Evolutionary conservation across 2,329 filamentous ascomycete species (phyloP).

Genomic region (Decorospora gaudefroyi): DNA sequence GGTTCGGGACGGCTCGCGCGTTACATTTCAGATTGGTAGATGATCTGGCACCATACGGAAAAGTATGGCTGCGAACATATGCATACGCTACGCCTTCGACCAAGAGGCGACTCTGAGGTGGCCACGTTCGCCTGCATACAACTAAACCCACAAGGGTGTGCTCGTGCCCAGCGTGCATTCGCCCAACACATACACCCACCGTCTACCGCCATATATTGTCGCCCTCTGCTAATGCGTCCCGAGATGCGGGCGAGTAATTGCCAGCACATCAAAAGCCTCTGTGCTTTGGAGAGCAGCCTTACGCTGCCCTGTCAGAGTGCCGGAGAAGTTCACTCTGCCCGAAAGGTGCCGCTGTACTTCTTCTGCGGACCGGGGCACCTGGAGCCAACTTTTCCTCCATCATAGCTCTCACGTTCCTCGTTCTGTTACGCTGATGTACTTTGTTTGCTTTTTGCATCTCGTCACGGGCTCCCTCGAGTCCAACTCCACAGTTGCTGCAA

Average conservation of each 20-base stretch:
- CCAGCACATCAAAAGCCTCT: conserved; percentile 49
- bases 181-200: conserved; percentile 44
- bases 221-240: conserved; percentile 45
- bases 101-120: conserved; percentile 44
- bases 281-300: conserved; percentile 38
- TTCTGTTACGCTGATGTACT: conserved; percentile 33
- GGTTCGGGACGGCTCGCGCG: conserved; percentile 44
- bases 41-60: conserved; percentile 48
- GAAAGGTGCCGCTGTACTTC: conserved; percentile 39
- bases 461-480: conserved; percentile 23
- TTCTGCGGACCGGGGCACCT: conserved; percentile 38
- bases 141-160: conserved; percentile 44
- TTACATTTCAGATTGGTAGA: conserved; percentile 31
- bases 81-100: conserved; percentile 33
- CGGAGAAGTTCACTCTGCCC: conserved; percentile 25
- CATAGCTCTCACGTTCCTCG: conserved; percentile 32
- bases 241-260: conserved; percentile 45
- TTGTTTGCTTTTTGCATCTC: conserved; percentile 38
- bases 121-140: conserved; percentile 47
- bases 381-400: conserved; percentile 34
- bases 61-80: conserved; percentile 42
- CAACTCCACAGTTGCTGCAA: conserved; percentile 16
- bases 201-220: conserved; percentile 43
- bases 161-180: conserved; percentile 47
- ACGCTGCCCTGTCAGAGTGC: conserved; percentile 31